A percentile compares a stretch with the other conserved stretches of the same genome.
These are phyloP conservation scores for Nadsonia commutata DNA, from an alignment of 1,139 yeast genomes.

Conservation along the genomic window DNA sequence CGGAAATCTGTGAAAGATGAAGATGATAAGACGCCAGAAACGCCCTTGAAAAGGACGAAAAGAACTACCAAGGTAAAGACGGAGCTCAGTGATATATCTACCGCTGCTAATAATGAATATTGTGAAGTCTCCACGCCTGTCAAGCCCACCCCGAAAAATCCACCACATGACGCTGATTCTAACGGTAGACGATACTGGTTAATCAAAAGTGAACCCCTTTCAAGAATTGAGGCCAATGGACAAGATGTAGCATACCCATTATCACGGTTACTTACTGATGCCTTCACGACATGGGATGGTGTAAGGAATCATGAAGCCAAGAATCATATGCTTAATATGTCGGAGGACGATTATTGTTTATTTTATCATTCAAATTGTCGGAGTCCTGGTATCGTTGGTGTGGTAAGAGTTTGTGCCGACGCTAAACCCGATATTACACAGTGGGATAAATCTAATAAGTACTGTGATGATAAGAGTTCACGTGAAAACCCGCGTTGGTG, in stretches of 20 bases:
- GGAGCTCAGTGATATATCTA: no score
- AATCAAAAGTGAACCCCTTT: background rate
- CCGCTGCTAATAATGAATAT: no score
- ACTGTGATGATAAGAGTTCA: slow-evolving; percentile 33
- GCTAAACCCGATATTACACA: slow-evolving; percentile 29
- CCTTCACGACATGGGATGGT: slow-evolving; percentile 33
- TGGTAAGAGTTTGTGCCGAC: slow-evolving; percentile 26
- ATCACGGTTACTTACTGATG: background rate
- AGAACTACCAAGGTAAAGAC: no score
- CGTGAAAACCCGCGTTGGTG: slow-evolving; percentile 35
- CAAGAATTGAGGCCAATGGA: background rate
- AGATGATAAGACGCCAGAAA: no score
- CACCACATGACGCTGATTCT: background rate
- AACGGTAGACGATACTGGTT: background rate
- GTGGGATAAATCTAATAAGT: slow-evolving; percentile 28
- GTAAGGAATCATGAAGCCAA: slow-evolving; percentile 42
- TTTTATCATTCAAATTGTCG: slow-evolving; percentile 42
- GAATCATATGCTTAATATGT: slow-evolving; percentile 34
- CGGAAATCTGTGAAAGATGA: no score
- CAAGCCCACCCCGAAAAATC: background rate
- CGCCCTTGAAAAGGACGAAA: no score
- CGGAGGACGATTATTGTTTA: slow-evolving; percentile 29
- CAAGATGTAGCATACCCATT: background rate
- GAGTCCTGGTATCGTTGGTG: slow-evolving; percentile 38
- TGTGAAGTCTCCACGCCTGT: no score